Base-by-base conservation (phyloP, 352 stramenopile species). In the Hyaloperonospora brassicae region DNA sequence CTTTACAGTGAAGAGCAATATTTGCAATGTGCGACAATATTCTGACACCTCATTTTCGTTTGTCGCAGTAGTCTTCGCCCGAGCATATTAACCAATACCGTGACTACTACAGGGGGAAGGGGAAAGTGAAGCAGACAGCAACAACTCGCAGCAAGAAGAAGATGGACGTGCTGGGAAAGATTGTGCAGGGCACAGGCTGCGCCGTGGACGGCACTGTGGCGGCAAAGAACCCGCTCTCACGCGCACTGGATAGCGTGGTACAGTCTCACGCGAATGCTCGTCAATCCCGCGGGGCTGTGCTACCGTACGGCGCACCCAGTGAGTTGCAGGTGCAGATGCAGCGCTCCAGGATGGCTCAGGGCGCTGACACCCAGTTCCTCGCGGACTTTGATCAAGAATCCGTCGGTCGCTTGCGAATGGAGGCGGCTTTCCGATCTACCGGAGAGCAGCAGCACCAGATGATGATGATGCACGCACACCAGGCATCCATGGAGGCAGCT, bases 121-220 rank as follows among this genome's bases (percentile, higher is more conserved):
- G 8, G 27, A 34, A 8, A 4, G 27, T 8, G 8, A 4, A 9
- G 27, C 27, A 34, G 4, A 9, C 4, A 34, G 4, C 27, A 41
- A 43, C 24, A 36, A 55, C 39, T 31, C 23, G 30, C 39, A 24
- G 5, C 21, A 44, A 22, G 30, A 36, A 57, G 30, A 36, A 55
- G 24, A 93, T 93, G 83, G 83, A 93, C 64, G 66, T 93, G 23
- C 58, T 93, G 22, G 73, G 79, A 46, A 93, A 93, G 68, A 82
- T 93, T 62, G 76, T 90, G 54, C 76, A 88, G 55, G 80, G 80
- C 47, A 73, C 68, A n/a, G 84, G 84, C 23, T 93, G 84, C 63
- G 67, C 70, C 47, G 81, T 86, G 24, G 84, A 93, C 56, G 84
- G 84, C 63, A 91, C 84, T 2, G 80, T 91, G 38, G 73, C 81